Evolutionary conservation across 192 early-diverging fungal genomes (phyloP), one percentile per base, ranked within the genome.

Genomic region (Chytriomyces sp.): DNA sequence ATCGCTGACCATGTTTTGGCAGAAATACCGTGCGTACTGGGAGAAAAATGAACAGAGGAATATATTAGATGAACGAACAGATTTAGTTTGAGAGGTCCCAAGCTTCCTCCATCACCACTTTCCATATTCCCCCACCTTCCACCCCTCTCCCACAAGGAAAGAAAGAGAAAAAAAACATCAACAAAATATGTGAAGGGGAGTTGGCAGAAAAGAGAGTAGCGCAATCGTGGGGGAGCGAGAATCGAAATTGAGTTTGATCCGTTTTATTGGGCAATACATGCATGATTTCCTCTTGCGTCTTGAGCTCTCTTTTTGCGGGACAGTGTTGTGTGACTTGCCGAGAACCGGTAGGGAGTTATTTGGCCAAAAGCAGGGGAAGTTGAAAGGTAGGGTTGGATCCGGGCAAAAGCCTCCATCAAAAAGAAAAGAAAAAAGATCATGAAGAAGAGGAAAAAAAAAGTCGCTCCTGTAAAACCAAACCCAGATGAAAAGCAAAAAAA

Each of bases 11-110:
- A 93, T 86, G 57, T 92, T 88, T 67, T 92, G 91, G 69, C 87
- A 88, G 44, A 93, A 76, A 76, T 87, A 93, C 46, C 91, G 76
- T 5, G 92, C 91, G 84, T 91, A 91, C 91, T 93, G 70, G 18
- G 59, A 71, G 45, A 44, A 18, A 50, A 45, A 3, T 0, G 26
- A 10, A 44, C 7, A n/a, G n/a, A n/a, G n/a, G n/a, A n/a, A n/a
- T n/a, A n/a, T n/a, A n/a, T n/a, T n/a, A n/a, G n/a, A n/a, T n/a
- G n/a, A n/a, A n/a, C n/a, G n/a, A n/a, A n/a, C n/a, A n/a, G n/a
- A n/a, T n/a, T n/a, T n/a, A n/a, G n/a, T n/a, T n/a, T n/a, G n/a
- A n/a, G n/a, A n/a, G n/a, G n/a, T 53, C 50, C 9, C 50, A 10
- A 18, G 50, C 50, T 18, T 7, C 24, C 45, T 18, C 28, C 11